Conservation (phyloP, 768 basidiomycete genomes). For the Tylopilus subfusipes region DNA sequence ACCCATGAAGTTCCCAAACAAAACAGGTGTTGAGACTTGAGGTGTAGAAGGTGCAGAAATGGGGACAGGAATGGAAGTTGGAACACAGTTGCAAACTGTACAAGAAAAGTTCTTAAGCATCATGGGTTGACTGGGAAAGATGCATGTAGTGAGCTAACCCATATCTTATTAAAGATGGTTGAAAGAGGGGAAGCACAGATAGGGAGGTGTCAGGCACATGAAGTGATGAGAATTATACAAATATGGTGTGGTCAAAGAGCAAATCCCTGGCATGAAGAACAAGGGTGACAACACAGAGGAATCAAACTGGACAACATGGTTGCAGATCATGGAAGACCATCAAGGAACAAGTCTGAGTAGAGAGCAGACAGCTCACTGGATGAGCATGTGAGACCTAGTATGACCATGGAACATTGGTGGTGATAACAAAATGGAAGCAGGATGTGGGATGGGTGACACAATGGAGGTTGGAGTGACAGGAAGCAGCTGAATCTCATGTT, state of each 20-base stretch:
- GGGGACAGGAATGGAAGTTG: constrained; percentile 48
- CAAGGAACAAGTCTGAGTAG: background rate
- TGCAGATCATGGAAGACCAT: constrained; percentile 1
- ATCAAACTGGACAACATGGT: background rate
- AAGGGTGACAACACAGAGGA: constrained; percentile 13
- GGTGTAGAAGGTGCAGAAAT: constrained; percentile 46
- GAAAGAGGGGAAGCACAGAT: background rate
- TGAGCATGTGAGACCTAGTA: constrained; percentile 31
- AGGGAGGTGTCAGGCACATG: constrained; percentile 15
- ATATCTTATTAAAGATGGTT: background rate
- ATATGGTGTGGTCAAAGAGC: constrained; percentile 6
- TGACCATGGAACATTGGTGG: constrained; percentile 20
- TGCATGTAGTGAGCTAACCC: constrained; percentile 11
- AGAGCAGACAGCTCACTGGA: constrained; percentile 23
- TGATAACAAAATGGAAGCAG: constrained; percentile 10
- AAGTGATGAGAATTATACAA: constrained; percentile 9
- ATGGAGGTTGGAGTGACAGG: constrained; percentile 10
- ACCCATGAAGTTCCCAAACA: constrained; percentile 43
- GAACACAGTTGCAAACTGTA: constrained; percentile 52
- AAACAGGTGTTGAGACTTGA: constrained; percentile 46
- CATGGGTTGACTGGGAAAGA: constrained; percentile 41
- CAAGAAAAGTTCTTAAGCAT: constrained; percentile 53
- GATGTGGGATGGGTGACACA: constrained; percentile 12
- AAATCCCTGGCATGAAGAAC: constrained; percentile 8
- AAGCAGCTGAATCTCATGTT: constrained; percentile 27